Percentiles rank a stretch among this genome's conserved stretches.
These are phyloP conservation scores for Coccomyxa subellipsoidea DNA, from an alignment of 163 green algal species.

Conservation along the genomic window DNA sequence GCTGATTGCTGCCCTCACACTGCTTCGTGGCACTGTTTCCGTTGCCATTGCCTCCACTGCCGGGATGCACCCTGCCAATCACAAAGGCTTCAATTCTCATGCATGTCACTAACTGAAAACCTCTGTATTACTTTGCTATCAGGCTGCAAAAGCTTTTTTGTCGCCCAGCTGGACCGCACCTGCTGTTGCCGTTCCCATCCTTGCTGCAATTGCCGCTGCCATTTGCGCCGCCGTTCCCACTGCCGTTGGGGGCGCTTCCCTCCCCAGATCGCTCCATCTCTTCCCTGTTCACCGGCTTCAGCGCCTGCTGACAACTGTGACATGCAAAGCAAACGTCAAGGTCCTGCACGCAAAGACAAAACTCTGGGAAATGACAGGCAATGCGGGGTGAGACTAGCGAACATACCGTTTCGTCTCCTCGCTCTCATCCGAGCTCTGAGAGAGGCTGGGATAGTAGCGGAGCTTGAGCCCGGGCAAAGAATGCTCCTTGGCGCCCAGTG, in stretches of 20 bases:
- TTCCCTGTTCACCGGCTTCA: conserved; percentile 27
- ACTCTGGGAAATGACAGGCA: neutral
- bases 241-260: conserved; percentile 47
- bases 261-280: conserved; percentile 58
- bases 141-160: too few species aligned
- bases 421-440: conserved; percentile 18
- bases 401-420: conserved; percentile 49
- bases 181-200: conserved; percentile 18
- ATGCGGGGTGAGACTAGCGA: neutral
- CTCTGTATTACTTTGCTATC: too few species aligned
- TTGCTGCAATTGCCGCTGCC: conserved; percentile 4
- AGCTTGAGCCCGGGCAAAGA: neutral
- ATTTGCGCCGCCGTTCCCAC: conserved; percentile 12
- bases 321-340: too few species aligned
- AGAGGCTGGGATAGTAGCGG: conserved; percentile 8
- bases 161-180: too few species aligned
- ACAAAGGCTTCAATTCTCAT: too few species aligned
- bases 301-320: neutral
- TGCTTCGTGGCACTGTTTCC: conserved; percentile 12
- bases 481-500: neutral
- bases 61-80: neutral
- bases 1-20: conserved; percentile 30
- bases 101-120: too few species aligned
- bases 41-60: neutral
- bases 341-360: too few species aligned